Conservation (phyloP, 1,284 basidiomycete species). For the Ganoderma multipileum region DNA sequence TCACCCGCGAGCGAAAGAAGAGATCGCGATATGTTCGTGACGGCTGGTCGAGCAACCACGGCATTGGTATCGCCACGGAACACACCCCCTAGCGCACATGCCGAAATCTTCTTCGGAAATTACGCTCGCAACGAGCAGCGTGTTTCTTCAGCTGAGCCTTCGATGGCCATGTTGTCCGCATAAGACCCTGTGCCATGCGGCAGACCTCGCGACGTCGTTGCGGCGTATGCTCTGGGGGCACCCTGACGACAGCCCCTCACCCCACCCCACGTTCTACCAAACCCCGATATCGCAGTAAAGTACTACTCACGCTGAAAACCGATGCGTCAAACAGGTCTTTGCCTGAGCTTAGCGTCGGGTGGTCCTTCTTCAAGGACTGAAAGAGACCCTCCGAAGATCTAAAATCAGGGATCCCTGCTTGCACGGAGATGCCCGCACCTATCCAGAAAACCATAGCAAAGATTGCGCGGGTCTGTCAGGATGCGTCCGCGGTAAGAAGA, state of each 20-base stretch:
- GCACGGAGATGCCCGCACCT: conserved; percentile 94
- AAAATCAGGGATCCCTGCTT: conserved; percentile 94
- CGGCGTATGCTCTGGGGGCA: conserved; percentile 7
- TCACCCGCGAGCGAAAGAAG: not conserved
- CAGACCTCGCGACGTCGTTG: conserved; percentile 12
- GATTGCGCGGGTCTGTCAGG: conserved; percentile 16
- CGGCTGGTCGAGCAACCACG: not conserved
- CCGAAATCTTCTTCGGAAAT: conserved; percentile 4
- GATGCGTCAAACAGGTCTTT: conserved; percentile 94
- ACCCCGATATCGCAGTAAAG: not conserved
- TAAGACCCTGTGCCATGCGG: conserved; percentile 1
- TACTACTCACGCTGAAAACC: conserved; percentile 79
- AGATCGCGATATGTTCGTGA: not conserved
- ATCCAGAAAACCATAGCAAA: not conserved
- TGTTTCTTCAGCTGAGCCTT: conserved; percentile 8
- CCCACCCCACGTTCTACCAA: conserved; percentile 7
- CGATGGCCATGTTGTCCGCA: conserved; percentile 3
- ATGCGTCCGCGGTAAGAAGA: conserved; percentile 21
- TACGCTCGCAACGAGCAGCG: not conserved
- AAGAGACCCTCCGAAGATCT: conserved; percentile 87
- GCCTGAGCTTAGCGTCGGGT: conserved; percentile 77
- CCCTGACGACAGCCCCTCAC: conserved; percentile 5
- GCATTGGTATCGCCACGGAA: not conserved
- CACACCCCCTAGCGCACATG: not conserved
- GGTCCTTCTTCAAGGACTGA: conserved; percentile 78